These are phyloP conservation scores for Kurtzmaniella fragi DNA, from an alignment of 805 yeast species.

Conservation along the genomic window DNA sequence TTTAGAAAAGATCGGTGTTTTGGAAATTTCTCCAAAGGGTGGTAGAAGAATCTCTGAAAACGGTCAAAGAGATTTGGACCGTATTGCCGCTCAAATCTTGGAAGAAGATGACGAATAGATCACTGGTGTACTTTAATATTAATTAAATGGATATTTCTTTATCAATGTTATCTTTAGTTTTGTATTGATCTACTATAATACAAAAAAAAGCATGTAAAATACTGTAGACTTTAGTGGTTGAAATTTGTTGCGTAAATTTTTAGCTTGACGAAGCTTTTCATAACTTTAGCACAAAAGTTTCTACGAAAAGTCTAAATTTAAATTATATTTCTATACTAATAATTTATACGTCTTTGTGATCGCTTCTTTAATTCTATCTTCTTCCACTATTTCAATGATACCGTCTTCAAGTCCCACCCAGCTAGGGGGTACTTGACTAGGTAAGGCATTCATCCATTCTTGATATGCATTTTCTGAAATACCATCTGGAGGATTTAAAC, in stretches of 20 bases:
- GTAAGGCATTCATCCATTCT: slow-evolving; percentile 50
- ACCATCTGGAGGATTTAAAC: slow-evolving; percentile 46
- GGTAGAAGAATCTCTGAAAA: slow-evolving; percentile 99
- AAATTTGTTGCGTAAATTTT: no score
- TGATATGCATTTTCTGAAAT: slow-evolving; percentile 9
- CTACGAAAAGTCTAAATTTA: background rate
- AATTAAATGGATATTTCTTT: slow-evolving; percentile 1
- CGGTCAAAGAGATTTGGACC: slow-evolving; percentile 99
- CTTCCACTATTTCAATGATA: slow-evolving; percentile 30
- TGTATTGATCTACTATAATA: background rate
- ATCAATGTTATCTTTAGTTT: background rate
- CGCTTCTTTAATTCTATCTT: slow-evolving; percentile 15
- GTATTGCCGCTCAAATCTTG: slow-evolving; percentile 98
- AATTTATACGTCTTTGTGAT: slow-evolving; percentile 8
- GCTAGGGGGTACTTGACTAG: slow-evolving; percentile 45
- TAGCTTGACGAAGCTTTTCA: no score
- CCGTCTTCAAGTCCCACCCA: slow-evolving; percentile 51
- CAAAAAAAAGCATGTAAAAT: background rate
- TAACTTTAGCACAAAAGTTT: no score
- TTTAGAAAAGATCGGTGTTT: slow-evolving; percentile 95
- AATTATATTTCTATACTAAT: background rate
- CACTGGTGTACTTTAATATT: slow-evolving; percentile 5
- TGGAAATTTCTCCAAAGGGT: slow-evolving; percentile 95
- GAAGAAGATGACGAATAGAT: slow-evolving; percentile 74
- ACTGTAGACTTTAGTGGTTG: no score